Evolutionary conservation across 106 monocot genomes (phyloP).

Genomic region (Platanthera zijinensis): DNA sequence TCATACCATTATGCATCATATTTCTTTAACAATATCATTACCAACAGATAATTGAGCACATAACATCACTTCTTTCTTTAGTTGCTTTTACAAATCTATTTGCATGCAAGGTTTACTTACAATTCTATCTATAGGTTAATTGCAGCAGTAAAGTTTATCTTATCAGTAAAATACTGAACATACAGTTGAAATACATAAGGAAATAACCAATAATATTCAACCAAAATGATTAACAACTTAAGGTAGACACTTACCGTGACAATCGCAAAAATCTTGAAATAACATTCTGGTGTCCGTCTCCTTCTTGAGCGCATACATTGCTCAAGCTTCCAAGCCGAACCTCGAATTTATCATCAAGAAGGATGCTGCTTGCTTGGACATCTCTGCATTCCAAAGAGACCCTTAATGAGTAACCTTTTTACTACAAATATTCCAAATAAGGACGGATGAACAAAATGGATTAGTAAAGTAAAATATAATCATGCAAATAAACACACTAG

Average conservation of each 20-base stretch:
- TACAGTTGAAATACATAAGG: not conserved
- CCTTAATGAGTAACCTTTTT: not conserved
- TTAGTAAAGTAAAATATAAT: too few species aligned
- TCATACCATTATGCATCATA: too few species aligned
- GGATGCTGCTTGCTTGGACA: constrained; percentile 59
- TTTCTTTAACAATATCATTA: too few species aligned
- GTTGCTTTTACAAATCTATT: too few species aligned
- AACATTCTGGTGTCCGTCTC: constrained; percentile 32
- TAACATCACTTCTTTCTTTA: too few species aligned
- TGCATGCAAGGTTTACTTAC: too few species aligned
- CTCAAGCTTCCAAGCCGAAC: constrained; percentile 71
- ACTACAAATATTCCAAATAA: constrained; percentile 1
- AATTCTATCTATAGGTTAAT: too few species aligned
- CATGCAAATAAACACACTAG: too few species aligned
- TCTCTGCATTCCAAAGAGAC: constrained; percentile 28
- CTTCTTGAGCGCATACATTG: constrained; percentile 37
- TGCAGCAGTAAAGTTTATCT: not conserved
- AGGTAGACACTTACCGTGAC: constrained; percentile 34
- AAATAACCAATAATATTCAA: not conserved
- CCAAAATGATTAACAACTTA: not conserved
- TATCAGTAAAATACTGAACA: not conserved
- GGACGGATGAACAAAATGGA: too few species aligned
- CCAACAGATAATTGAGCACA: too few species aligned
- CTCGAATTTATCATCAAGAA: constrained; percentile 74
- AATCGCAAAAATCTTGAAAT: constrained; percentile 37